Conservation (phyloP, 202 grass and related monocot species). For the Miscanthus sacchariflorus region DNA sequence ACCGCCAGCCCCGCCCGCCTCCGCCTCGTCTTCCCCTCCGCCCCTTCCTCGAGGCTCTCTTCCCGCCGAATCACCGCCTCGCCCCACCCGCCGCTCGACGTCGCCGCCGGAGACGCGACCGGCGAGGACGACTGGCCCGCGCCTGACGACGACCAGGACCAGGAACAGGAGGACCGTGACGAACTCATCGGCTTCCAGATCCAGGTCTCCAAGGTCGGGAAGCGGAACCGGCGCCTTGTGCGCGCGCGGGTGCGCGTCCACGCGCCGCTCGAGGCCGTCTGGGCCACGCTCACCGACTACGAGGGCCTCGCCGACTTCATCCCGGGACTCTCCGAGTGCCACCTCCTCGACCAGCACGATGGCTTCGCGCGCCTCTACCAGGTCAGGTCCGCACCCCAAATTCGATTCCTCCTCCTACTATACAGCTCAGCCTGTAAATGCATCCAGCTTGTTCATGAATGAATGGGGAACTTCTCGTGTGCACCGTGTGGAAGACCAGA, state of each 20-base stretch:
- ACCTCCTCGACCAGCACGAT: slow-evolving; percentile 44
- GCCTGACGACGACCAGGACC: neutral
- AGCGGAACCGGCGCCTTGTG: slow-evolving; percentile 60
- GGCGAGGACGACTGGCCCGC: neutral
- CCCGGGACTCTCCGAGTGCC: slow-evolving; percentile 69
- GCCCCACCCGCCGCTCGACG: slow-evolving; percentile 10
- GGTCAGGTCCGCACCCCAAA: slow-evolving; percentile 46
- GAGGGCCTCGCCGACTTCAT: slow-evolving; percentile 82
- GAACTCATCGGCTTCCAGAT: slow-evolving; percentile 57
- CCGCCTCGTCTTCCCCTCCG: neutral
- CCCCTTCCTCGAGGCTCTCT: neutral
- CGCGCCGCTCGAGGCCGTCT: slow-evolving; percentile 72
- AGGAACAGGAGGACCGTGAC: neutral
- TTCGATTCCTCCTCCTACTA: neutral
- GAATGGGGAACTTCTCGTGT: neutral
- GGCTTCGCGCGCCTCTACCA: slow-evolving; percentile 70
- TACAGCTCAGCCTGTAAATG: too few species aligned
- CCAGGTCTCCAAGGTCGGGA: slow-evolving; percentile 53
- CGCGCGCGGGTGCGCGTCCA: slow-evolving; percentile 55
- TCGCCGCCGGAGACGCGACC: neutral
- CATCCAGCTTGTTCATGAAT: neutral
- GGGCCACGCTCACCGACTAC: slow-evolving; percentile 83
- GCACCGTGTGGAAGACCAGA: slow-evolving; percentile 13
- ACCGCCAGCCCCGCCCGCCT: neutral
- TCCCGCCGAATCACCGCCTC: neutral